Evolutionary conservation across 257 asterid species (phyloP), one percentile per base, ranked within the genome.

Genomic region (Jacaranda mimosifolia): DNA sequence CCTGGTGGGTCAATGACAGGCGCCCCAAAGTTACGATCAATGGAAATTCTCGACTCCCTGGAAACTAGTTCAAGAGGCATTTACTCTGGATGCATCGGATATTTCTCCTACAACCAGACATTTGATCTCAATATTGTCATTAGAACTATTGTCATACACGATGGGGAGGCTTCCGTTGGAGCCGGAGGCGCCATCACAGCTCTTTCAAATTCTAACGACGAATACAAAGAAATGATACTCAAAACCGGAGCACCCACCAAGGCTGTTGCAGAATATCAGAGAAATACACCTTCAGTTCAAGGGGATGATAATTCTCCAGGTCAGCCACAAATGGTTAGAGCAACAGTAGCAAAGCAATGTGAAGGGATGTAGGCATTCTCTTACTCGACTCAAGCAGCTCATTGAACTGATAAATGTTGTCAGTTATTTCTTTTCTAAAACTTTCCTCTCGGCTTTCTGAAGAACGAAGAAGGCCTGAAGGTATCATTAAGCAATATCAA

Each of bases 1-100:
- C 98, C 99, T 0, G 99, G 99, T 32, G 98, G 99, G 59, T 96
- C 99, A 11, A 96, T 96, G 99, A 96, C 99, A 26, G 99, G 99
- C 32, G 99, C 99, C 4, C 99, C 99, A 15, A 96, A 96, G 87
- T 79, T 93, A 78, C 91, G 99, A 80, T 91, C 99, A 9, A 90
- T 93, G 93, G 97, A 96, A 77, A 89, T 96, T 77, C 99, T 93
- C 10, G 98, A 96, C 80, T 85, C 90, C 55, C 76, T 96, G 12
- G 99, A 96, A 66, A 90, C 82, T 67, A 82, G 94, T 62, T 93
- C 99, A 3, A 84, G 99, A 70, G 98, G 99, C 26, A 78, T 96
- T 40, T 96, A 96, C 88, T 96, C 97, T 1, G 99, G 98, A 6
- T 91, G 98, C 92, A 90, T 93, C 9, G 99, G 98, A 13, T 96